Evolutionary conservation across 2,329 filamentous ascomycete species (phyloP).

Genomic region (Talaromyces rugulosus): DNA sequence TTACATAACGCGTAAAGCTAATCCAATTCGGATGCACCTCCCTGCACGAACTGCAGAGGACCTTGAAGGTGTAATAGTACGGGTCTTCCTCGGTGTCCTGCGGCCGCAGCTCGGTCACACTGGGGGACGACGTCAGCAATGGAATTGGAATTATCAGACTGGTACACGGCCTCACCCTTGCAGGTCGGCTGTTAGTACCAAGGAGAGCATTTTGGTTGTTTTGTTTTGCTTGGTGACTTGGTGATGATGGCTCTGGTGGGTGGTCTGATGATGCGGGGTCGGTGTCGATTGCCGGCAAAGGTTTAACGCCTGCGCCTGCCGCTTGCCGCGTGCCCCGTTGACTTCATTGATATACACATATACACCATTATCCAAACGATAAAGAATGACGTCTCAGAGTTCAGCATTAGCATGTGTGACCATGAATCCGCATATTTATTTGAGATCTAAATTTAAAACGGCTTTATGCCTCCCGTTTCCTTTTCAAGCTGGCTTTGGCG

Average conservation of each 20-base stretch:
- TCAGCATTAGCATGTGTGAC: no score
- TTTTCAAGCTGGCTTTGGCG: no score
- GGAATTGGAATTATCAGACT: neutral
- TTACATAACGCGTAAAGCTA: constrained; percentile 80
- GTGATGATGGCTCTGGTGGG: neutral
- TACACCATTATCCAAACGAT: no score
- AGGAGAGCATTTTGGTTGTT: constrained; percentile 31
- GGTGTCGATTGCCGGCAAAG: neutral
- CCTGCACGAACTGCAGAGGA: constrained; percentile 96
- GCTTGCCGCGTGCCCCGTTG: neutral
- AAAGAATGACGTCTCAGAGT: no score
- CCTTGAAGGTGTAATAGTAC: constrained; percentile 97
- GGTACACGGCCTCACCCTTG: constrained; percentile 26
- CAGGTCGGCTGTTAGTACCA: constrained; percentile 35
- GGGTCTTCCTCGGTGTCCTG: constrained; percentile 74
- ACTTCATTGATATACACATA: neutral
- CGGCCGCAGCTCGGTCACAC: constrained; percentile 85
- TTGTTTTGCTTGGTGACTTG: neutral
- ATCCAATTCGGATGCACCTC: constrained; percentile 86
- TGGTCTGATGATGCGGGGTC: neutral
- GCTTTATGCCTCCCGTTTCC: no score
- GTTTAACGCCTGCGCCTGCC: no score
- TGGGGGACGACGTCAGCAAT: constrained; percentile 34
- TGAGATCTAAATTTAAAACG: no score
- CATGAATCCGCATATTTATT: no score